These are phyloP conservation scores for Tricholoma bakamatsutake DNA, from an alignment of 768 basidiomycete genomes.

Conservation along the genomic window DNA sequence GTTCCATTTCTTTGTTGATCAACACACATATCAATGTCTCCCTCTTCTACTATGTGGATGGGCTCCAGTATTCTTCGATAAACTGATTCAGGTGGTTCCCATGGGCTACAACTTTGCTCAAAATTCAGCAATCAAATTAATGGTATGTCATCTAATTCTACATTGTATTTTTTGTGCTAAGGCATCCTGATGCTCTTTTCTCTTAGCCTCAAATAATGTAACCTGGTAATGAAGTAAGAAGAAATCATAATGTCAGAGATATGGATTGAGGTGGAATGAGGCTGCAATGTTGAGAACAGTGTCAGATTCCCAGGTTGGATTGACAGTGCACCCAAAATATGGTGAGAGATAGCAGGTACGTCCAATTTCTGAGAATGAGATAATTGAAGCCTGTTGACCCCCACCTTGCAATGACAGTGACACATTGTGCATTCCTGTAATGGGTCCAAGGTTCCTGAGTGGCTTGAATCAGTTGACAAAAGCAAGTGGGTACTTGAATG, in stretches of 20 bases:
- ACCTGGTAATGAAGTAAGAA: conserved; percentile 15
- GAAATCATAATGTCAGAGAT: conserved; percentile 24
- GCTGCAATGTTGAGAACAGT: conserved; percentile 15
- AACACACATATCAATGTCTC: too few relatives aligned
- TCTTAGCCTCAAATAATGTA: neutral
- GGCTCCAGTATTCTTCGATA: too few relatives aligned
- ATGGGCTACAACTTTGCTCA: neutral
- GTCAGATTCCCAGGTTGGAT: conserved; percentile 10
- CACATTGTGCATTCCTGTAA: conserved; percentile 15
- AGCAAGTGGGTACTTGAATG: conserved; percentile 14
- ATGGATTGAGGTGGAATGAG: conserved; percentile 24
- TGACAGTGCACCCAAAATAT: conserved; percentile 7
- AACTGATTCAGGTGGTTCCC: neutral
- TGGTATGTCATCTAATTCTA: neutral
- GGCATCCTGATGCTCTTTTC: neutral
- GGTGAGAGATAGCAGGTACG: conserved; percentile 9
- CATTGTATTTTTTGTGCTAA: neutral
- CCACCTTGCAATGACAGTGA: conserved; percentile 10
- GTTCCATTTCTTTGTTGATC: too few relatives aligned
- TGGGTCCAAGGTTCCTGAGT: conserved; percentile 7
- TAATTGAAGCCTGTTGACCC: conserved; percentile 13
- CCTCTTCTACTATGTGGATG: too few relatives aligned
- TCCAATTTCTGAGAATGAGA: conserved; percentile 18
- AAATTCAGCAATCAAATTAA: neutral
- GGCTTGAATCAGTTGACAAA: conserved; percentile 23